A percentile compares a stretch with the other conserved stretches of the same genome.
Evolutionary conservation across 2,329 filamentous ascomycete species (phyloP).

Genomic region (Amylocarpus encephaloides): DNA sequence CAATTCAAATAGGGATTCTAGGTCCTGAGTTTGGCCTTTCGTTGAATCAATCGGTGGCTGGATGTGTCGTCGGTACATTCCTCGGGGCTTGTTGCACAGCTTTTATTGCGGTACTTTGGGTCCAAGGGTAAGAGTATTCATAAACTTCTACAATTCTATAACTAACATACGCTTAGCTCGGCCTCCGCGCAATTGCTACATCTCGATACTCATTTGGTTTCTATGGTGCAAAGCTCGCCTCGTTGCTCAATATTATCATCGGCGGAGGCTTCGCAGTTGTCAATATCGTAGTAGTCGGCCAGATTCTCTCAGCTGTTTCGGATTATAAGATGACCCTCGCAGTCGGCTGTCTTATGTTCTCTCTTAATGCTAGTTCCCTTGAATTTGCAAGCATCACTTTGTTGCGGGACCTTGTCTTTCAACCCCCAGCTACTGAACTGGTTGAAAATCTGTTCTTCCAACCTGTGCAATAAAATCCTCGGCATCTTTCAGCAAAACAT

Average conservation of each 20-base stretch:
- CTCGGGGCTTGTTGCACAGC: slow-evolving; percentile 37
- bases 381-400: neutral
- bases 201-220: slow-evolving; percentile 44
- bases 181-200: slow-evolving; percentile 39
- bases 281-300: slow-evolving; percentile 41
- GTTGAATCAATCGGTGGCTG: slow-evolving; percentile 38
- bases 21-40: slow-evolving; percentile 43
- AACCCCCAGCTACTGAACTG: neutral
- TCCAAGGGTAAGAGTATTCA: slow-evolving; percentile 30
- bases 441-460: too few relatives aligned
- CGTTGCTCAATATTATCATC: slow-evolving; percentile 40
- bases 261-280: slow-evolving; percentile 37
- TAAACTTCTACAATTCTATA: neutral
- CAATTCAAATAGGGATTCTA: slow-evolving; percentile 37
- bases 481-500: neutral
- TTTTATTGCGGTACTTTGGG: slow-evolving; percentile 38
- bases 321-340: slow-evolving; percentile 37
- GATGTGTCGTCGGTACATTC: slow-evolving; percentile 36
- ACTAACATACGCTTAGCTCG: slow-evolving; percentile 20
- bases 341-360: slow-evolving; percentile 31
- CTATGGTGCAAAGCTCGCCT: slow-evolving; percentile 43
- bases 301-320: slow-evolving; percentile 29
- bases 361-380: too few relatives aligned
- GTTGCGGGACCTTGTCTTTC: neutral
- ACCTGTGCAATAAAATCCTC: neutral